These are phyloP conservation scores for Pugionium cornutum DNA, from an alignment of 345 rosid species.

Conservation along the genomic window DNA sequence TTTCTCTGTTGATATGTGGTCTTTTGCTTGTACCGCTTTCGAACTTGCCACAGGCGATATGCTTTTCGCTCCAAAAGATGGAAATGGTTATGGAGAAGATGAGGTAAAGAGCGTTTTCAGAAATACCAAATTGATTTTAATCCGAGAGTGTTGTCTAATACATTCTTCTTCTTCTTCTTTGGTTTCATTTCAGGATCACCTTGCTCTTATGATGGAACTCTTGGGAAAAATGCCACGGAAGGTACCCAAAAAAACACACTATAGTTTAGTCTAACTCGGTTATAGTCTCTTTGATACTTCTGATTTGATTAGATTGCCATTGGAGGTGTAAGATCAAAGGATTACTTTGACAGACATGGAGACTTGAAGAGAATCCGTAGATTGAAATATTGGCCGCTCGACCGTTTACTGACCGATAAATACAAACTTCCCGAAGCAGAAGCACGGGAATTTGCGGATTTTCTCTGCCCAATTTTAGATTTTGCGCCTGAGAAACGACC, in stretches of 20 bases:
- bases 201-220: constrained; percentile 96
- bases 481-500: constrained; percentile 97
- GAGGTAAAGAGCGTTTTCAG: constrained; percentile 55
- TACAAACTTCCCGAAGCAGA: constrained; percentile 68
- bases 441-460: constrained; percentile 69
- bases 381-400: constrained; percentile 79
- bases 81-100: constrained; percentile 79
- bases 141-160: neutral
- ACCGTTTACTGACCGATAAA: constrained; percentile 69
- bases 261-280: neutral
- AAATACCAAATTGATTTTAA: neutral
- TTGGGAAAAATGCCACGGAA: constrained; percentile 93
- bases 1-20: constrained; percentile 93
- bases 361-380: constrained; percentile 95
- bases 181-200: constrained; percentile 76
- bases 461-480: constrained; percentile 73
- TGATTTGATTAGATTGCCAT: constrained; percentile 64
- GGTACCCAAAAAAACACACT: constrained; percentile 42
- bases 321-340: constrained; percentile 85
- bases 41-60: constrained; percentile 97
- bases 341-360: constrained; percentile 90
- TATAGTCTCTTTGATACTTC: constrained; percentile 19
- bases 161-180: constrained; percentile 9
- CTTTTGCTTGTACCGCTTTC: constrained; percentile 92
- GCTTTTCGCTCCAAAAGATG: constrained; percentile 85